Evolutionary conservation across 495 filamentous ascomycete species (phyloP), one percentile per base, ranked within the genome.

Genomic region (Aspergillus panamensis): DNA sequence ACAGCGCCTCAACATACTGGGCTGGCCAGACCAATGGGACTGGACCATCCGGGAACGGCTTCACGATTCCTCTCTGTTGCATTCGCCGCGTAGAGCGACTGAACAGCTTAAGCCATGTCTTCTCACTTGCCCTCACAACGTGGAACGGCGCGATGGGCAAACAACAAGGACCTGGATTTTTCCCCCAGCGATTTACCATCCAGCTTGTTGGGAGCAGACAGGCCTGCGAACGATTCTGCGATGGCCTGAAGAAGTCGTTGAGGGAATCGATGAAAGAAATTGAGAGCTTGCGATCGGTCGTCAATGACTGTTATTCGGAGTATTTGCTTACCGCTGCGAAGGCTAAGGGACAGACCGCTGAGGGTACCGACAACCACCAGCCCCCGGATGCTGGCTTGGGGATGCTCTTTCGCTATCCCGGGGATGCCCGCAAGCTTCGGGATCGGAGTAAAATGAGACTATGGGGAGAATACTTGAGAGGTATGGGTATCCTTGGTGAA

Each of bases 361-460:
- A 50, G 31, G 66, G 70, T 3, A 69, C 73, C 2, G 79, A 80
- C 39, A 73, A 71, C 61, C 85, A 84, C 65, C 85, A 84, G 47
- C 84, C 88, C 0, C 95, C 95, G 13, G 93, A 97, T 75, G 91
- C 92, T 16, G 94, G 94, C 7, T 76, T 98, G 53, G 94, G 94
- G 30, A 89, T 93, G 84, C 70, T 93, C 8, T 98, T 97, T 74
- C 86, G 87, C 65, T 98, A 97, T 71, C 94, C 94, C 5, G 94
- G 94, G 33, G 93, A 98, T 79, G 86, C 91, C n/a, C 88, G 89
- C 60, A 97, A 97, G 72, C 81, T 97, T 39, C 81, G 94, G 62
- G 95, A 98, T 74, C 80, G 90, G 40, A 96, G 92, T 64, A 98
- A 98, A 79, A 97, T 98, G 89, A 81, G 94, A 51, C 71, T 98